Conservation (phyloP, 1,284 basidiomycete species). For the Inonotus hispidus region DNA sequence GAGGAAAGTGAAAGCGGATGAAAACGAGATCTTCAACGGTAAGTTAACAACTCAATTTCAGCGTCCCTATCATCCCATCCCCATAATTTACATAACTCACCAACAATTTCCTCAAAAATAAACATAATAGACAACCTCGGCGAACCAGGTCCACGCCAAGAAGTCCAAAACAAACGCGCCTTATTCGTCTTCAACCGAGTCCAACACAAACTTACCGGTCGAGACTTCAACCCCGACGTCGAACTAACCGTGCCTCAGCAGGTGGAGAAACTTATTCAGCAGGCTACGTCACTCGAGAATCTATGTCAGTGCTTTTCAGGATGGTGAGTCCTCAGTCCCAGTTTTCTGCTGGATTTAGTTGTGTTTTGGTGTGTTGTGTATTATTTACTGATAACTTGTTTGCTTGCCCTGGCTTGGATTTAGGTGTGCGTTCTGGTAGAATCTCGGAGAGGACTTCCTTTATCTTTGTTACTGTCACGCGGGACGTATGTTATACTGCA, state of each 20-base stretch:
- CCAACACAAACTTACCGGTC: constrained; percentile 87
- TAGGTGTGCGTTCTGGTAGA: constrained; percentile 19
- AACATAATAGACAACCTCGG: constrained; percentile 44
- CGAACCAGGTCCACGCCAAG: constrained; percentile 54
- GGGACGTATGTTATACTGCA: background rate
- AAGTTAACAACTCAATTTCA: too few relatives aligned
- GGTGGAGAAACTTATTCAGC: constrained; percentile 86
- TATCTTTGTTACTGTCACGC: too few relatives aligned
- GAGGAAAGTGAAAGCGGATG: constrained; percentile 72
- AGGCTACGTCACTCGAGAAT: constrained; percentile 89
- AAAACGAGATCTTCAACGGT: constrained; percentile 82
- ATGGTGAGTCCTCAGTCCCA: constrained; percentile 51
- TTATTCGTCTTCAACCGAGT: constrained; percentile 90
- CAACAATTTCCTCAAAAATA: background rate
- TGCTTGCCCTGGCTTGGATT: too few relatives aligned
- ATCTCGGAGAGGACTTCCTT: background rate
- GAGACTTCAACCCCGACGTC: constrained; percentile 84
- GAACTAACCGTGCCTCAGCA: constrained; percentile 71
- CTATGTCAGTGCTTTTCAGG: constrained; percentile 95
- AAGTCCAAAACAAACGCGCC: constrained; percentile 87
- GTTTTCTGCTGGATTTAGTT: background rate
- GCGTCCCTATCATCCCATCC: background rate
- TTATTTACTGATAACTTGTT: too few relatives aligned
- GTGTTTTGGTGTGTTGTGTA: too few relatives aligned
- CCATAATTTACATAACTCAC: too few relatives aligned